Evolutionary conservation across 2,329 filamentous ascomycete species (phyloP), one percentile per base, ranked within the genome.

Genomic region (Podosphaera aphanis): DNA sequence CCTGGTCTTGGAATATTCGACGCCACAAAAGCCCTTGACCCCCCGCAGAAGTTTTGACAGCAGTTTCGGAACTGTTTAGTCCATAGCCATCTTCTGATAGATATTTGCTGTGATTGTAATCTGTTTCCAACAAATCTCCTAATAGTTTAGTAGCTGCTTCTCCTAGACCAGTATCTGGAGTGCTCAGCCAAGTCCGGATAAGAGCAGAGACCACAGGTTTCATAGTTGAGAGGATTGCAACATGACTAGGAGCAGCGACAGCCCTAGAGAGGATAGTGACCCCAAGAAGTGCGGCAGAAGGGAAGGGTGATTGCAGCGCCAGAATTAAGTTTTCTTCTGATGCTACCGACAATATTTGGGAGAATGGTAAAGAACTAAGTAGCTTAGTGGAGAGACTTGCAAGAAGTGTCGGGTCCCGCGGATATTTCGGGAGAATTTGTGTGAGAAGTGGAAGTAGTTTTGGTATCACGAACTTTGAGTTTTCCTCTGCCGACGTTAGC

Each of bases 231-330:
- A 77, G 58, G 29, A 69, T 64, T 33, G 66, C 64, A 27, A 66
- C 65, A 43, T 74, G 68, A 44, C 62, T 57, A 11, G 70, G 64
- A 2, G 61, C 61, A 15, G 58, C 56, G 19, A 68, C 60, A 3
- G 71, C 73, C 53, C 77, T 77, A 49, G 69, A 62, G 23, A 77
- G 54, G 46, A 77, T 63, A 45, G 65, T 60, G 52, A 78, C 63
- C 53, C 66, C 73, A 20, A 78, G 67, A 15, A 74, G 60, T 54
- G 73, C 74, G 25, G 70, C 70, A 2, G 70, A 68, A 0, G 71
- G 65, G 0, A 70, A 62, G 1, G 70, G 66, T 1, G 72, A 74
- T 41, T 59, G 58, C 15, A 77, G 62, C 20, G 72, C 72, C 33
- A 63, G 62, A 42, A 73, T 59, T 2, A 77, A 57, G 13, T 66